Base-by-base conservation (phyloP, 176 grass and related monocot species). In the Echinochloa phyllopogon region DNA sequence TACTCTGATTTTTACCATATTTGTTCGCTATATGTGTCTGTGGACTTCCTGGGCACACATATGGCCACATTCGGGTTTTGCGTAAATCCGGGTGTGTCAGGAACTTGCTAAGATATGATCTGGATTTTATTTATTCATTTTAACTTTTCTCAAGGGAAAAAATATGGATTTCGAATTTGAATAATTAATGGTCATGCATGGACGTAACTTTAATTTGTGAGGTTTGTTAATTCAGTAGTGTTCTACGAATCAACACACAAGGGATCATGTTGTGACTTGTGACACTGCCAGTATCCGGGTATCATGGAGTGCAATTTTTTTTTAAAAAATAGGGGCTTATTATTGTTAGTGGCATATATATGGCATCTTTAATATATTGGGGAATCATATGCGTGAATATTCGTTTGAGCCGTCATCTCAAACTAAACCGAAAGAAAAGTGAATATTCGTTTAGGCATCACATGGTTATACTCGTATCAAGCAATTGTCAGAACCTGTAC, bases 321-420 rank as follows among this genome's bases (percentile, higher is more conserved):
- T 33, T 33, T n/a, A 23, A 7, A 59, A 60, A 20, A 45, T 21
- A 4, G 1, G 1, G 38, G 43, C 4, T 20, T 38, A 33, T 33
- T 76, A n/a, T 66, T 51, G 17, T 64, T 23, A 4, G 23, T 53
- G 45, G 33, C 15, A 15, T 47, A 37, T 47, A 73, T 18, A 37
- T 52, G 55, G 50, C 11, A 47, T 58, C 6, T 37, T 24, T 44
- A 52, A 25, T 56, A 53, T 47, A 45, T 29, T 53, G 14, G 42
- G 13, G 50, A 49, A 84, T 84, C 40, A 39, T 66, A 8, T 39
- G 68, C 3, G 10, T 68, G 60, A 67, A 80, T 89, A 74, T 89
- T 42, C 50, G 8, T 18, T 18, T 80, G 27, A 58, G n/a, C 21
- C 56, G 27, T 55, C 60, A 20, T 24, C 25, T 77, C 1, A 23